phyloP scores from a whole-genome alignment of 73 alveolate species.

The Paramecium sexaurelia region DNA sequence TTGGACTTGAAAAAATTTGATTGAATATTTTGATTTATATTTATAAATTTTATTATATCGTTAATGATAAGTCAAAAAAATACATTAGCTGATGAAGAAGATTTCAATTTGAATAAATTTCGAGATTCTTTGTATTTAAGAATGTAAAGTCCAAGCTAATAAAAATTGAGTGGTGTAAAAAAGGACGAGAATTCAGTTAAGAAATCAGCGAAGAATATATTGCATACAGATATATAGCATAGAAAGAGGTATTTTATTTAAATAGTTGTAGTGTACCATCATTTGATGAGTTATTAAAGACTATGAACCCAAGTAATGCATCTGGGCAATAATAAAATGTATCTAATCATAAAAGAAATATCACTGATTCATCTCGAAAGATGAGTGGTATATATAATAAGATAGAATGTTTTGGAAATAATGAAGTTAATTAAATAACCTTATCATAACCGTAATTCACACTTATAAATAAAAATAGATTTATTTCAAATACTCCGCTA shows the following conservation, averaged over 20 bases:
- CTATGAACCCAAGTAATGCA: background rate
- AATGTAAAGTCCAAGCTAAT: background rate
- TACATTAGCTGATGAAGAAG: background rate
- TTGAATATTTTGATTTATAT: background rate
- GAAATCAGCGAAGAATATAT: background rate
- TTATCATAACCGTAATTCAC: background rate
- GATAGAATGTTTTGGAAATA: slow-evolving; percentile 15
- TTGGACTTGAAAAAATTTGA: background rate
- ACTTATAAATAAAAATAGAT: background rate
- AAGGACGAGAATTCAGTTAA: background rate
- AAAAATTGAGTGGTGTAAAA: background rate
- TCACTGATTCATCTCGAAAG: slow-evolving; percentile 44
- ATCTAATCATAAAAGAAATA: background rate
- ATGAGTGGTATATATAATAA: slow-evolving; percentile 38
- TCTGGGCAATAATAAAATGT: background rate
- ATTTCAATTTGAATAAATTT: slow-evolving; percentile 43
- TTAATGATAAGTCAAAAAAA: background rate
- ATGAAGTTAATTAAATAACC: background rate
- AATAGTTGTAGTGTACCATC: background rate
- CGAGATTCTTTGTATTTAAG: slow-evolving; percentile 10
- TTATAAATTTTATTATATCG: background rate
- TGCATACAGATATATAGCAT: background rate
- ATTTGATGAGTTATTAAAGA: slow-evolving; percentile 25
- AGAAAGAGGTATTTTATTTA: background rate
- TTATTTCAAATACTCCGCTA: background rate